Evolutionary conservation across 2,329 filamentous ascomycete species (phyloP), one percentile per base, ranked within the genome.

Genomic region (Stachybotrys elegans): DNA sequence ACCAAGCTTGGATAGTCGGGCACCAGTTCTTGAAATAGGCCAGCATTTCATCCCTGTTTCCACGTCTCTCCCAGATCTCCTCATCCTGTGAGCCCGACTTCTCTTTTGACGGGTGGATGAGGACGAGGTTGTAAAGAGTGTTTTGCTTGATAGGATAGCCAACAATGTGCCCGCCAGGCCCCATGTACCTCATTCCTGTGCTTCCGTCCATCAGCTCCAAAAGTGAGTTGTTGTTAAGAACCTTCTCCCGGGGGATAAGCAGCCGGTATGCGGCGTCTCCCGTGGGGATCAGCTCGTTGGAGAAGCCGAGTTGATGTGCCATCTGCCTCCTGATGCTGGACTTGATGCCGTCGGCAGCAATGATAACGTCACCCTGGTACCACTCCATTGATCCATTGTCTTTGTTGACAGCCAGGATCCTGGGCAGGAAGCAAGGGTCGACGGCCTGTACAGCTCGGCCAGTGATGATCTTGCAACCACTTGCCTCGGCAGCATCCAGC

Each of bases 181-280:
- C 81, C 41, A 85, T 82, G 77, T 79, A 86, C 31, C 82, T 71
- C 2, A 75, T 76, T 1, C 79, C 81, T 6, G 68, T 65, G 44
- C 82, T 75, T 14, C 68, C 68, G 36, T 81, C 70, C 12, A 86
- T 67, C 4, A 86, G 68, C 1, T 62, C 69, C 20, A 84, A 68
- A 39, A 89, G 70, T 50, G 87, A 83, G 0, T 84, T 75, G 52
- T 90, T 84, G 19, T 76, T 53, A 44, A 72, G 64, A 78, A 91
- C 85, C 46, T 84, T 72, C 22, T 73, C 68, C 6, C 66, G 62
- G 22, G 68, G 68, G 42, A 80, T 66, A 57, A 78, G 64, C 46
- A 80, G 71, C 2, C 77, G 68, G 55, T 79, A 80, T 1, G 76
- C 75, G 4, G 73, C 70, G 43, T 78, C 73, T 1, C 73, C 65